These are phyloP conservation scores for Penicillium sp. DNA, from an alignment of 2,329 filamentous ascomycete genomes.

Conservation along the genomic window DNA sequence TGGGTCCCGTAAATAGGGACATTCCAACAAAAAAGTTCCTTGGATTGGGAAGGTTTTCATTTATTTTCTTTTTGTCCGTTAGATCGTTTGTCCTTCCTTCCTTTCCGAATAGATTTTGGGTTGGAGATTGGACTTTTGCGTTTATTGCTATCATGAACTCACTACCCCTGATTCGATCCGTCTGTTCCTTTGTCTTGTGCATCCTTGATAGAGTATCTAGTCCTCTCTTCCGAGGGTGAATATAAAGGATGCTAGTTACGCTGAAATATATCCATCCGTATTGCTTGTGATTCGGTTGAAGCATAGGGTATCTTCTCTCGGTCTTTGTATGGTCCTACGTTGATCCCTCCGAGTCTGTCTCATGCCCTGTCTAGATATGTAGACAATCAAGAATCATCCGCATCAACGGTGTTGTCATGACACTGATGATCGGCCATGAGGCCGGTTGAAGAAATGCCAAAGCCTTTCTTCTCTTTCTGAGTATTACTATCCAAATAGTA, in stretches of 20 bases:
- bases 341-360: no score
- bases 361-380: no score
- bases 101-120: constrained; percentile 2
- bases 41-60: constrained; percentile 12
- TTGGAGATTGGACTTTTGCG: constrained; percentile 1
- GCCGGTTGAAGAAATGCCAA: neutral
- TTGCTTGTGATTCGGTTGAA: neutral
- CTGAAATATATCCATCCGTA: neutral
- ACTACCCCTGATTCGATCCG: constrained; percentile 8
- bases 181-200: constrained; percentile 8
- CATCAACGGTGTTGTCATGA: no score
- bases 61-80: constrained; percentile 7
- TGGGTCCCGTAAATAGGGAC: constrained; percentile 10
- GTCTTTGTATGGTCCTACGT: neutral
- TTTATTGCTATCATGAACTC: constrained; percentile 7
- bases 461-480: neutral
- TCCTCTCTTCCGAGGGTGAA: constrained; percentile 8
- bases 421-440: neutral
- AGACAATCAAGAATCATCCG: no score
- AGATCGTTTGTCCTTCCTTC: constrained; percentile 9
- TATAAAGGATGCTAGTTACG: constrained; percentile 6
- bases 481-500: neutral
- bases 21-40: constrained; percentile 7
- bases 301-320: neutral
- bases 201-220: constrained; percentile 8